Percentiles rank a stretch among this genome's conserved stretches.
Evolutionary conservation across 2,329 filamentous ascomycete species (phyloP).

Genomic region (Byssoonygena ceratinophila): DNA sequence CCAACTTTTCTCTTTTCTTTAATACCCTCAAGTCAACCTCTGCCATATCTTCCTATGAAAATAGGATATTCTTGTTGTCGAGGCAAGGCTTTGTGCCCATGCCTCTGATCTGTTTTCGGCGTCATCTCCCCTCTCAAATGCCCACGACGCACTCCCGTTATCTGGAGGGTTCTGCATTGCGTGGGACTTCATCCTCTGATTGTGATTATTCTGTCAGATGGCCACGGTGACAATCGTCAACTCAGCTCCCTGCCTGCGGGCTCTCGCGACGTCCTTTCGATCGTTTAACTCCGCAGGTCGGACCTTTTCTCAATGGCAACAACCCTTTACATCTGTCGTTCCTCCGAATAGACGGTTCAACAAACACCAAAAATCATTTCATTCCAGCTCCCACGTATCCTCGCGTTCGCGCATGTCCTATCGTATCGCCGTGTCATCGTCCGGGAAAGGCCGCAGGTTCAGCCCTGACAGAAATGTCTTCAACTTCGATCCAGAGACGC

Average conservation of each 20-base stretch:
- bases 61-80: slow-evolving; percentile 4
- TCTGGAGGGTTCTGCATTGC: slow-evolving; percentile 20
- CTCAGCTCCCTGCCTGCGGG: slow-evolving; percentile 24
- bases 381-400: slow-evolving; percentile 21
- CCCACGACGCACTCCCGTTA: slow-evolving; percentile 11
- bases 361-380: slow-evolving; percentile 21
- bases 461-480: slow-evolving; percentile 59
- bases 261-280: slow-evolving; percentile 1
- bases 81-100: slow-evolving; percentile 12
- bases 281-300: slow-evolving; percentile 11
- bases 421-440: slow-evolving; percentile 63
- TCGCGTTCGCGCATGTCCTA: slow-evolving; percentile 47
- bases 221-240: slow-evolving; percentile 23
- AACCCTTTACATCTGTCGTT: neutral
- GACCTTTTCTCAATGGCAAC: slow-evolving; percentile 14
- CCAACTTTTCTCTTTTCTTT: neutral
- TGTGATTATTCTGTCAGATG: slow-evolving; percentile 24
- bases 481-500: slow-evolving; percentile 52
- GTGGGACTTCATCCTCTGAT: slow-evolving; percentile 17
- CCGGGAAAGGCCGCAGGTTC: slow-evolving; percentile 59
- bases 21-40: neutral
- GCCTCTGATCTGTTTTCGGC: slow-evolving; percentile 9
- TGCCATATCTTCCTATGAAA: neutral
- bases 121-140: slow-evolving; percentile 15
- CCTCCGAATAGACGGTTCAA: slow-evolving; percentile 8